Base-by-base conservation (phyloP, 1,284 basidiomycete species). In the Bondarzewia mesenterica region DNA sequence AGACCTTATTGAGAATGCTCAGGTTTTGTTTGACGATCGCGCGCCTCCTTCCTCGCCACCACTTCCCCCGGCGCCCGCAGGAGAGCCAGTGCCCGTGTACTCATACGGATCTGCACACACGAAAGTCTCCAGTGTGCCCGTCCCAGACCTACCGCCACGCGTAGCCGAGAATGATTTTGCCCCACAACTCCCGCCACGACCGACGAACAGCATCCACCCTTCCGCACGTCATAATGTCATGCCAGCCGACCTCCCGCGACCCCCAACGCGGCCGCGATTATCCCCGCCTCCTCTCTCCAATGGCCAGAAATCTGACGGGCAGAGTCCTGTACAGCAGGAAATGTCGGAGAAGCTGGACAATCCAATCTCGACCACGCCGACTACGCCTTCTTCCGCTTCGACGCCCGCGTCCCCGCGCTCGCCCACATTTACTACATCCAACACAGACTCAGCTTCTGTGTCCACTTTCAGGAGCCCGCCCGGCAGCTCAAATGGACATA, bases 201-300 rank as follows among this genome's bases (percentile, higher is more conserved):
- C 86, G 3, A 68, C 74, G n/a, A 75, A 73, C 47, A 88, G 85
- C 57, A 89, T 89, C 42, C 86, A 89, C 55, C 86, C 86, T 15
- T 25, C 49, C 29, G n/a, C 50, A 25, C 50, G 53, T 38, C 42
- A 46, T 41, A 40, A 15, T 12, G 39, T 18, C 6, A 22, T 41
- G 22, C 29, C 29, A 32, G n/a, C n/a, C 29, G 29, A 32, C 4
- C 29, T 32, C n/a, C 29, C 29, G 6, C 29, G 29, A 32, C 29
- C 29, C 29, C 29, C 29, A 10, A 32, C 6, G 29, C 12, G 10
- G 12, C n/a, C 29, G n/a, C 29, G 29, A 12, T 10, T 10, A 10
- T 32, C 29, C 4, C 5, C 29, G 29, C 29, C 29, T 4, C 29
- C 29, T 32, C n/a, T 32, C 29, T 32, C 29, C 29, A n/a, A 12